Evolutionary conservation across 1,284 basidiomycete species (phyloP).

Genomic region (Ustilago shanxiensis): DNA sequence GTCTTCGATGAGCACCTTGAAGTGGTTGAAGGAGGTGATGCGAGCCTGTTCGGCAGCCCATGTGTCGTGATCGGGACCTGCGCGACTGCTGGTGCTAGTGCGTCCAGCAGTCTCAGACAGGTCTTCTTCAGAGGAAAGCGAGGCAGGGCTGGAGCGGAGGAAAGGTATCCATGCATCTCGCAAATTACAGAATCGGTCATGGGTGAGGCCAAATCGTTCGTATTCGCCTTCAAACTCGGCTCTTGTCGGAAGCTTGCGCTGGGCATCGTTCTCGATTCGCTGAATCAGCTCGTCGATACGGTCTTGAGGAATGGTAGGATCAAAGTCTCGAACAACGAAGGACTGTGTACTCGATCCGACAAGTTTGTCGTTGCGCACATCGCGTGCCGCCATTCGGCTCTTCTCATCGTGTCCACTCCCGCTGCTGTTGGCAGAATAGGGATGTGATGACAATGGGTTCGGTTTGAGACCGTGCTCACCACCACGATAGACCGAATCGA

Average conservation of each 20-base stretch:
- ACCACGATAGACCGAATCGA: slow-evolving; percentile 30
- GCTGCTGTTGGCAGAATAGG: not conserved
- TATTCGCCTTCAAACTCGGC: slow-evolving; percentile 46
- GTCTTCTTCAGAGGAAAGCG: slow-evolving; percentile 13
- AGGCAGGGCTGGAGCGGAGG: slow-evolving; percentile 25
- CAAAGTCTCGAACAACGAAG: slow-evolving; percentile 30
- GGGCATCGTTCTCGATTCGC: slow-evolving; percentile 26
- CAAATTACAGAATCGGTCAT: slow-evolving; percentile 42
- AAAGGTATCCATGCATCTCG: slow-evolving; percentile 49
- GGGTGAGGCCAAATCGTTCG: slow-evolving; percentile 49
- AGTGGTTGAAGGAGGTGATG: slow-evolving; percentile 53
- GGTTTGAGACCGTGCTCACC: slow-evolving; percentile 28
- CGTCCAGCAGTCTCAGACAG: slow-evolving; percentile 4
- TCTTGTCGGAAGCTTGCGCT: slow-evolving; percentile 29
- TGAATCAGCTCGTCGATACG: slow-evolving; percentile 34
- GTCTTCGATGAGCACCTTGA: slow-evolving; percentile 57
- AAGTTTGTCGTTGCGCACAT: slow-evolving; percentile 14
- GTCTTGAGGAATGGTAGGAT: slow-evolving; percentile 33
- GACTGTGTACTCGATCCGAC: slow-evolving; percentile 41
- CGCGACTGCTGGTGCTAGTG: slow-evolving; percentile 15
- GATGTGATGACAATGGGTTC: not conserved
- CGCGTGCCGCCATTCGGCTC: not conserved
- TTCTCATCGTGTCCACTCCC: not conserved
- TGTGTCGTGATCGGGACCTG: slow-evolving; percentile 56
- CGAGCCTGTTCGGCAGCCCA: slow-evolving; percentile 51